Base-by-base conservation (phyloP, 116 monocot genomes). In the Zostera marina region DNA sequence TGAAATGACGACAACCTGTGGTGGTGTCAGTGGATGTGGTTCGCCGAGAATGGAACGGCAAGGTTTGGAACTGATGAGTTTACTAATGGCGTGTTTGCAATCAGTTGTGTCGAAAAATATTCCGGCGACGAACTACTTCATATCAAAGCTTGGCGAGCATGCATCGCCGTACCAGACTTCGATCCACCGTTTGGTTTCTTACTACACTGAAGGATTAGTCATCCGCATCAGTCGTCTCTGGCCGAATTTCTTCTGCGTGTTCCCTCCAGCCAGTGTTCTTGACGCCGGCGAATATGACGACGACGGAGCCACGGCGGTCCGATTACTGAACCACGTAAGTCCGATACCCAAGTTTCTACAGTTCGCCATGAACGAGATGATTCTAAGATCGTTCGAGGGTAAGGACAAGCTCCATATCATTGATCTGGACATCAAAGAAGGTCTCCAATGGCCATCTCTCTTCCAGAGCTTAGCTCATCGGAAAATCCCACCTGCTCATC, bases 381-480 rank as follows among this genome's bases (percentile, higher is more conserved):
- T 96, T 6, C 49, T 85, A 4, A 25, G 64, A 25, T 81, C 73
- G 10, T 77, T 88, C 44, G 72, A 85, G 57, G 82, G 80, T 2
- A 76, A 79, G 64, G 82, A 84, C 44, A 70, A 70, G 17, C 66
- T 94, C 5, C 94, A 94, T 70, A 77, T 94, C 62, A 82, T 93
- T 11, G 93, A 93, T 19, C 84, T 93, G 62, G 75, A 88, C 64
- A 81, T 93, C 73, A 88, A 79, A 60, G 79, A 94, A 52, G 94
- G 94, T 0, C 73, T 96, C 6, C 96, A 96, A 58, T 96, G 96
- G 96, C 77, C 85, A 13, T 42, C 82, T 20, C 59, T 96, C 11
- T 49, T 96, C 21, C 85, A 82, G 64, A 78, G 76, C 68, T 61
- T 96, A 53, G 85, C 85, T 15, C 74, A 85, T 2, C 58, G 79